Conservation (phyloP, 805 yeast genomes). For the Priceomyces haplophilus region DNA sequence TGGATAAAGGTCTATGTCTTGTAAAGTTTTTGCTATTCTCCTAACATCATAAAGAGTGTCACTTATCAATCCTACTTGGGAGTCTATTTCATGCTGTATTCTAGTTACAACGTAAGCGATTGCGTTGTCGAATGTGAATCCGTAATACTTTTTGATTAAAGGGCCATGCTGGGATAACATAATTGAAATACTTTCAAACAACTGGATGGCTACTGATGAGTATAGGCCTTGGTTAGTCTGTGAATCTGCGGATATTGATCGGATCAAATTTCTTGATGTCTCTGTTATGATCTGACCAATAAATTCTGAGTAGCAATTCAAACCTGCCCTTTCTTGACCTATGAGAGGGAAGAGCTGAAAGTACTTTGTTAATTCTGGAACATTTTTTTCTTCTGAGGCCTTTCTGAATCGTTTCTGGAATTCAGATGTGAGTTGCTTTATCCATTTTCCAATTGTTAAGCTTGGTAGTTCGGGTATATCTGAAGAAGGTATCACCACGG, state of each 20-base stretch:
- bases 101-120: constrained; percentile 66
- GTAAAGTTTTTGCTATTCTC: constrained; percentile 51
- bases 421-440: constrained; percentile 50
- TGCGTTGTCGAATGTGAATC: constrained; percentile 48
- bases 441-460: constrained; percentile 55
- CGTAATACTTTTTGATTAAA: constrained; percentile 67
- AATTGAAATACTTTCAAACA: constrained; percentile 80
- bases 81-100: constrained; percentile 84
- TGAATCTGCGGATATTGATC: constrained; percentile 24
- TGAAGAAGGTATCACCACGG: constrained; percentile 78
- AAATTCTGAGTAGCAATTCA: constrained; percentile 79
- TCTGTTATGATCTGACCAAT: constrained; percentile 81
- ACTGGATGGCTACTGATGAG: constrained; percentile 57
- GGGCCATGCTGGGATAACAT: constrained; percentile 85
- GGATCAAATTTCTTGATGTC: constrained; percentile 67
- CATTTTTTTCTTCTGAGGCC: constrained; percentile 67
- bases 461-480: constrained; percentile 81
- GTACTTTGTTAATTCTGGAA: constrained; percentile 67
- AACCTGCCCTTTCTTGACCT: constrained; percentile 66
- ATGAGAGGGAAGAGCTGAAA: constrained; percentile 88
- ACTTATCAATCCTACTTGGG: constrained; percentile 85
- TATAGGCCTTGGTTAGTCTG: constrained; percentile 47
- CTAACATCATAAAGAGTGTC: constrained; percentile 83
- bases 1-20: constrained; percentile 52
- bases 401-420: constrained; percentile 63